These are phyloP conservation scores for Daldinia childiae DNA, from an alignment of 495 filamentous ascomycete species.

Conservation along the genomic window DNA sequence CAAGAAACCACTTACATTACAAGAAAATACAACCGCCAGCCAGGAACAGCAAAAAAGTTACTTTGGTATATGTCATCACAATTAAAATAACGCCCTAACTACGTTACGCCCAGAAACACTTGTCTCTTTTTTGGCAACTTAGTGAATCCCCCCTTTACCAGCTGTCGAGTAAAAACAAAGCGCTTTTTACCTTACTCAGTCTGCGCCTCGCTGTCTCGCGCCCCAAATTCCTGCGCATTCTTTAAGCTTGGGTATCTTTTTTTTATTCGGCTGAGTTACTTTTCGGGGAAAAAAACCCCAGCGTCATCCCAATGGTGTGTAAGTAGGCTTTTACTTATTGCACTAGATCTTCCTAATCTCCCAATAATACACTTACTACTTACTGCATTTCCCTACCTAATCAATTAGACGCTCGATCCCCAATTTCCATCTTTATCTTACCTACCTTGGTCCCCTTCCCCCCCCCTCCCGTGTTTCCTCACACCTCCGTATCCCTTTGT, in stretches of 20 bases:
- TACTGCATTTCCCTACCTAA: conserved; percentile 1
- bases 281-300: conserved; percentile 19
- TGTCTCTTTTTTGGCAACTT: conserved; percentile 12
- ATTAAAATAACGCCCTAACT: conserved; percentile 19
- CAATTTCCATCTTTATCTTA: conserved; percentile 10
- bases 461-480: neutral
- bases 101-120: conserved; percentile 16
- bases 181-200: conserved; percentile 1
- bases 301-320: conserved; percentile 37
- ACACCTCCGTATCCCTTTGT: conserved; percentile 14
- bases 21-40: conserved; percentile 11
- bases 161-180: conserved; percentile 19
- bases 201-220: conserved; percentile 35
- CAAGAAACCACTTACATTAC: conserved; percentile 14
- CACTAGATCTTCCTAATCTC: conserved; percentile 13
- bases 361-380: conserved; percentile 8
- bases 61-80: neutral
- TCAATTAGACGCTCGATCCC: conserved; percentile 26
- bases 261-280: conserved; percentile 6
- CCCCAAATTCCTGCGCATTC: conserved; percentile 26
- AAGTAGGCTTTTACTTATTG: conserved; percentile 35
- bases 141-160: conserved; percentile 17
- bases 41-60: conserved; percentile 13
- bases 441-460: neutral
- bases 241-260: neutral